phyloP scores from a whole-genome alignment of 805 yeast genomes.

The Kodamaea fukazawae region DNA sequence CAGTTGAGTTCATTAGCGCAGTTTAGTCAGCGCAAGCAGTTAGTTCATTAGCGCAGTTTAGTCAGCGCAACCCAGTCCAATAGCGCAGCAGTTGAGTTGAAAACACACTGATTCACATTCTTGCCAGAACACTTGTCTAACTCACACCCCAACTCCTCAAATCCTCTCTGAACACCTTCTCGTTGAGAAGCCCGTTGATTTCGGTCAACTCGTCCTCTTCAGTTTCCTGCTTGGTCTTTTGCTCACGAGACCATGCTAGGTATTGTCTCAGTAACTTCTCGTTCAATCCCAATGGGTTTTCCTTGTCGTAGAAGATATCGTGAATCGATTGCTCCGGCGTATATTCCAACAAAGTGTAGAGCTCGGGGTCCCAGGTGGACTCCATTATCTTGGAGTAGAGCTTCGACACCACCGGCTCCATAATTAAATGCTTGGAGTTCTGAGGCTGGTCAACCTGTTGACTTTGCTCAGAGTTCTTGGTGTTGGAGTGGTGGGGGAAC shows the following conservation, averaged over 20 bases:
- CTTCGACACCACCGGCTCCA: constrained; percentile 50
- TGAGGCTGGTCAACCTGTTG: constrained; percentile 3
- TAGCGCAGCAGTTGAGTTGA: no score
- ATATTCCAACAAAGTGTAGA: constrained; percentile 45
- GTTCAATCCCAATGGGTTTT: constrained; percentile 19
- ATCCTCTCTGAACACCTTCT: constrained; percentile 34
- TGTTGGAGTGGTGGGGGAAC: not conserved
- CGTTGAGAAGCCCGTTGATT: constrained; percentile 40
- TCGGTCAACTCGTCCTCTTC: constrained; percentile 19
- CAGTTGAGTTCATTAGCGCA: no score
- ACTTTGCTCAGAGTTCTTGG: not conserved
- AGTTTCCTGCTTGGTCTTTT: constrained; percentile 12
- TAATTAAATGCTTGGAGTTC: constrained; percentile 15
- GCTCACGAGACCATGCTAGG: constrained; percentile 8
- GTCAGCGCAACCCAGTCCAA: no score
- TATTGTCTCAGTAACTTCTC: constrained; percentile 13
- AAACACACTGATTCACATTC: no score
- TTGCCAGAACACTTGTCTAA: no score
- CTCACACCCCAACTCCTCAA: constrained; percentile 39
- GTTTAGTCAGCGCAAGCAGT: not conserved
- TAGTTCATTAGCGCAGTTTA: no score
- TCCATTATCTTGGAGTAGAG: constrained; percentile 56
- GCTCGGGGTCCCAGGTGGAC: constrained; percentile 57
- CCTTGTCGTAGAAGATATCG: constrained; percentile 71
- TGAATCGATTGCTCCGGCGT: constrained; percentile 70